These are phyloP conservation scores for Aspergillus neoniger DNA, from an alignment of 2,329 filamentous ascomycete species.

Conservation along the genomic window DNA sequence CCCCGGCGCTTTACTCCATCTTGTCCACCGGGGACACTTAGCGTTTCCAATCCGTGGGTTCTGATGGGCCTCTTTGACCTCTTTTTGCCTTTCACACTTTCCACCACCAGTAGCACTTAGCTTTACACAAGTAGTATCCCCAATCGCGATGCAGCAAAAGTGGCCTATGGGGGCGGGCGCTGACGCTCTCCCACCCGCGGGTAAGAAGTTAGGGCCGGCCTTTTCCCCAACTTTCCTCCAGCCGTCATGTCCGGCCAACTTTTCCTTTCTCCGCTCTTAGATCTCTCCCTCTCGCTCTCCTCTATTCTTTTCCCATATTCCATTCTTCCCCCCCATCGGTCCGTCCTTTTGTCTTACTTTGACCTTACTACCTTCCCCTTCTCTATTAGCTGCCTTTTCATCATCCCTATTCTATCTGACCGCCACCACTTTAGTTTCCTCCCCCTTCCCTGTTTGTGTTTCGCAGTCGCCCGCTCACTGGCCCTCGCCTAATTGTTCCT, in stretches of 20 bases:
- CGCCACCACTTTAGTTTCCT: neutral
- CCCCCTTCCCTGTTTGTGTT: neutral
- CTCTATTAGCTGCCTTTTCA: no score
- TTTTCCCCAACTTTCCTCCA: conserved; percentile 19
- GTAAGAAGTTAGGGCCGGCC: conserved; percentile 19
- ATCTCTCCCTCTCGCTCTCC: conserved; percentile 7
- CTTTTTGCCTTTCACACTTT: neutral
- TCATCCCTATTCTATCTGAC: neutral
- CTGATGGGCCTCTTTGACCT: neutral
- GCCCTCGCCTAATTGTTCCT: neutral
- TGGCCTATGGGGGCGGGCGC: neutral
- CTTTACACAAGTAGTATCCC: neutral
- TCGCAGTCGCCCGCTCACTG: neutral
- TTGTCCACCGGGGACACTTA: conserved; percentile 1
- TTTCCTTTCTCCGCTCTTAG: conserved; percentile 25
- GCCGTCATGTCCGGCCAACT: conserved; percentile 8
- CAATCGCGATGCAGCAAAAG: neutral
- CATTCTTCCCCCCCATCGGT: neutral
- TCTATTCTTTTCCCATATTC: conserved; percentile 6
- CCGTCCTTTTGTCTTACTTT: neutral
- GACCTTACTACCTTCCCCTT: neutral
- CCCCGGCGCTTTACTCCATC: conserved; percentile 7
- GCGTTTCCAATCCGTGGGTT: conserved; percentile 1
- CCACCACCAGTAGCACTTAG: neutral
- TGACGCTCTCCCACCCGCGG: conserved; percentile 8